Evolutionary conservation across 495 filamentous ascomycete species (phyloP).

Genomic region (Pseudomonodictys pantanalensis): DNA sequence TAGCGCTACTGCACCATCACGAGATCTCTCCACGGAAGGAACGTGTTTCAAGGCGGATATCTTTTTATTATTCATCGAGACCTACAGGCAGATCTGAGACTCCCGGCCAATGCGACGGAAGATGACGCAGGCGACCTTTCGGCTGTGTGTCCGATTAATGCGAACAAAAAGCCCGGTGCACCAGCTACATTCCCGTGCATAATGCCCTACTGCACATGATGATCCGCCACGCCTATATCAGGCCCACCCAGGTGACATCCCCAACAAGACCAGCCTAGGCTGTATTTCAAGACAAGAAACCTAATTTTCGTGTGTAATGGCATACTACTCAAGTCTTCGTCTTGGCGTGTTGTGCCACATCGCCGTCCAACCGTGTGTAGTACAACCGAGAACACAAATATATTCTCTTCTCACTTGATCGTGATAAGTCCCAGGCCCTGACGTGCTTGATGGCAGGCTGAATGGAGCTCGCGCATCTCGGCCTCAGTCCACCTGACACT

Average conservation of each 20-base stretch:
- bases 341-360: conserved; percentile 15
- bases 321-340: conserved; percentile 7
- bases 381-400: conserved; percentile 27
- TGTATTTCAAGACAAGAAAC: neutral
- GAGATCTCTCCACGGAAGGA: conserved; percentile 6
- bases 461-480: conserved; percentile 75
- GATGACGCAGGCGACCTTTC: too few species aligned
- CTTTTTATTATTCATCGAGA: too few species aligned
- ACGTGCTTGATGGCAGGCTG: conserved; percentile 66
- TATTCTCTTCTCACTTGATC: conserved; percentile 61
- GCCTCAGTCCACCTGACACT: conserved; percentile 86
- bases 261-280: neutral
- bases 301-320: conserved; percentile 9
- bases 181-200: too few species aligned
- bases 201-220: too few species aligned
- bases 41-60: too few species aligned
- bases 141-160: too few species aligned
- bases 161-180: too few species aligned
- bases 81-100: too few species aligned
- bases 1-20: conserved; percentile 31
- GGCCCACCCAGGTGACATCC: too few species aligned
- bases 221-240: too few species aligned
- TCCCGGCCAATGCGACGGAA: too few species aligned
- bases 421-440: conserved; percentile 78
- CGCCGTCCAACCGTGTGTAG: neutral